Base-by-base conservation (phyloP, 2,329 filamentous ascomycete species). In the Didymellaceae sp. region DNA sequence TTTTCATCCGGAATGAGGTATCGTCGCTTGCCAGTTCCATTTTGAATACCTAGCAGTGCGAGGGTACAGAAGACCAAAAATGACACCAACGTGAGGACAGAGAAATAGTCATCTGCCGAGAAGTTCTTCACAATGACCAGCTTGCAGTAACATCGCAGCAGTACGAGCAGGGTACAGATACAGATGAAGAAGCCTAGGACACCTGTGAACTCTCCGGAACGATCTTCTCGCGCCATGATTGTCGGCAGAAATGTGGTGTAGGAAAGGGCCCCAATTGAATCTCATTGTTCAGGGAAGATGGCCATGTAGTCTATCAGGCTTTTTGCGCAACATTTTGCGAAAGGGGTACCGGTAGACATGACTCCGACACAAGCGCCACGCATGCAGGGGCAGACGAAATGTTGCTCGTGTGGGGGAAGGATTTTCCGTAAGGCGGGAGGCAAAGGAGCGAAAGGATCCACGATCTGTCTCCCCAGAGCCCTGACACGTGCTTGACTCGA, bases 111-210 rank as follows among this genome's bases (percentile, higher is more conserved):
- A 49, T 59, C 57, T 31, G 51, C 54, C 10, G 51, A 34, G 39
- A 59, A 55, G 24, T 50, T 53, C 48, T 59, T 59, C 28, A 59
- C 57, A 24, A 59, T 32, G 16, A 59, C 37, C 11, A 59, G 9
- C 35, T 59, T 59, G 57, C 51, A 55, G 28, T 59, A 59, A 30
- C 47, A 53, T 37, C 57, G 54, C 35, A 59, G 57, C 26, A 52
- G 31, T 17, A 59, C 57, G 13, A 57, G 33, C 16, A 59, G 13
- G 11, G 54, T 59, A 28, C 47, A 55, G 13, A 55, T 26, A 33
- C 41, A 39, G 21, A 59, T 55, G 48, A 59, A 59, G 43, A 59
- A 59, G 21, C 47, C 54, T 26, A 59, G 34, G 10, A 59, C 54
- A 30, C 51, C 52, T 11, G 49, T 57, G 33, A 57, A 59, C 22